Base-by-base conservation (phyloP, 345 rosid genomes). In the Syzygium aromaticum region DNA sequence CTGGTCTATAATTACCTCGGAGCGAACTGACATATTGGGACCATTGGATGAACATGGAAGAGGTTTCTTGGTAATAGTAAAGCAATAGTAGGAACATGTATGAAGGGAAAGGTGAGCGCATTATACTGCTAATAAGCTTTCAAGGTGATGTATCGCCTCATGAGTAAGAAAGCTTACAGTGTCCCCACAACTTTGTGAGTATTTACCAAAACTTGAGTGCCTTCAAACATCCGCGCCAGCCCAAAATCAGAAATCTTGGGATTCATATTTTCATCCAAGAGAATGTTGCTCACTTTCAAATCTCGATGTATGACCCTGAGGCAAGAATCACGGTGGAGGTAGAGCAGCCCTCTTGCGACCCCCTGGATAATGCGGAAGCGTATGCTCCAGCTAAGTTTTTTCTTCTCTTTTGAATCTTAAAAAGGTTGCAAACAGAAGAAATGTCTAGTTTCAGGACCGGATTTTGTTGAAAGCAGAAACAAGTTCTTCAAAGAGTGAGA, bases 251-350 rank as follows among this genome's bases (percentile, higher is more conserved):
- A 61, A 61, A n/a, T 61, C 67, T 61, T 61, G 67, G 67, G 67
- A 61, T 61, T 61, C 33, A 61, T 61, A 17, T n/a, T 61, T 61
- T 61, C 33, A 61, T 61, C 33, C 67, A 61, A 27, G 5, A 40
- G 43, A 40, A 61, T 12, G 33, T 61, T 61, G 67, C 67, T 61
- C 67, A 61, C 67, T 61, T 61, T 61, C 67, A 61, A 61, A 61
- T 61, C 67, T 15, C 33, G 33, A 61, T 27, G 67, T 6, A 92
- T 91, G 2, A 94, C 90, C 85, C 91, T 73, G 43, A 83, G 90
- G 16, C 93, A 88, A 46, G 95, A 93, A 87, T 93, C 95, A 49
- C 91, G 93, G 28, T 92, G 94, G 43, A 92, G 92, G 53, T 91
- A 90, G 43, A 91, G 87, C 28, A 90, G 49, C 53, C 94, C 92